Conservation (phyloP, 139 green algal genomes). For the Parachlorella kessleri region DNA sequence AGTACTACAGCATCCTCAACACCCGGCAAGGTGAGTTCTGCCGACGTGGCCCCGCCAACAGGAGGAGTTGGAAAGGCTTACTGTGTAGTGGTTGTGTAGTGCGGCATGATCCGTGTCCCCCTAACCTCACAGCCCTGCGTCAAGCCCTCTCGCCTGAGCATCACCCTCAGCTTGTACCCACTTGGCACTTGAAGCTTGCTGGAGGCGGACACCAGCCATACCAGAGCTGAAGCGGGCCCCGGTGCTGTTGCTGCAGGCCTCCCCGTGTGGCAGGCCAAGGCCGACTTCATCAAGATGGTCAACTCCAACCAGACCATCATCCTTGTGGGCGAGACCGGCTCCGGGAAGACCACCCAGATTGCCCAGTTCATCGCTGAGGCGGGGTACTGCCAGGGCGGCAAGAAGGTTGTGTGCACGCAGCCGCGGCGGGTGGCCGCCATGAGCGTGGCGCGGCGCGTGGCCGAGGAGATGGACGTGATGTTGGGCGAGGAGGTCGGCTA, state of each 20-base stretch:
- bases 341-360: conserved; percentile 99
- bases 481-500: conserved; percentile 90
- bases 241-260: conserved; percentile 61
- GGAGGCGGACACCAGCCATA: too few species aligned
- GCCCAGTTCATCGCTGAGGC: conserved; percentile 95
- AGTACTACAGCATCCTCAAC: conserved; percentile 94
- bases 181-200: too few species aligned
- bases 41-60: too few species aligned
- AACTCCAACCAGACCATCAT: conserved; percentile 95
- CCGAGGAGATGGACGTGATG: conserved; percentile 83
- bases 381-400: conserved; percentile 75
- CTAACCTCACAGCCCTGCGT: too few species aligned
- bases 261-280: conserved; percentile 96
- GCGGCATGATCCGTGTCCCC: too few species aligned
- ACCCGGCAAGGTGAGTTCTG: conserved; percentile 80
- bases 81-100: too few species aligned
- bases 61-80: too few species aligned
- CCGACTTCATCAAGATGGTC: conserved; percentile 94
- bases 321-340: conserved; percentile 97
- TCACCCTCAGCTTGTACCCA: too few species aligned
- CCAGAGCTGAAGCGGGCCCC: too few species aligned
- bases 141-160: too few species aligned
- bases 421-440: conserved; percentile 88
- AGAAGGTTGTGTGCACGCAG: conserved; percentile 88
- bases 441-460: conserved; percentile 86